Evolutionary conservation across 1,139 yeast species (phyloP).

Genomic region (Yamadazyma conglobata): DNA sequence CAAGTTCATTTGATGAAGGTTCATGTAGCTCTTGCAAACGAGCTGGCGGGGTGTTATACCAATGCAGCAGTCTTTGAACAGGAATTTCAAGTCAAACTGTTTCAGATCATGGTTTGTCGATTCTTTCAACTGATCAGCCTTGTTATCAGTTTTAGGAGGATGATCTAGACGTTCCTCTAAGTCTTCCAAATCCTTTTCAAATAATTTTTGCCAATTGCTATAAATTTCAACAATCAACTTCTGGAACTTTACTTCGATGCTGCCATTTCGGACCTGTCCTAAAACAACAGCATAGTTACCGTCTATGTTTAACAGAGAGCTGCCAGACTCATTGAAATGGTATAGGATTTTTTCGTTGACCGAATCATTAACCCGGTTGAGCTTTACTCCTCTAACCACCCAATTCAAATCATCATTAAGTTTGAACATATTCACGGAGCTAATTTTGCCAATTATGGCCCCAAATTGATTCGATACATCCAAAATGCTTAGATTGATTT

Average conservation of each 20-base stretch:
- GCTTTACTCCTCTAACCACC: slow-evolving; percentile 20
- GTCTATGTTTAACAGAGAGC: background rate
- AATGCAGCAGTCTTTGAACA: slow-evolving; percentile 49
- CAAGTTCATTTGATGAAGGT: slow-evolving; percentile 49
- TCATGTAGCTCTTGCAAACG: slow-evolving; percentile 47
- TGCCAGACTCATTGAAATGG: slow-evolving; percentile 6
- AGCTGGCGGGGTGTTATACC: slow-evolving; percentile 61
- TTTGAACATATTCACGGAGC: slow-evolving; percentile 26
- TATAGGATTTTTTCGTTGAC: slow-evolving; percentile 10
- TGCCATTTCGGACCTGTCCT: slow-evolving; percentile 8
- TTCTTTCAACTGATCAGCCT: background rate
- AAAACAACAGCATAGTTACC: slow-evolving; percentile 10
- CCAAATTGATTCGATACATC: slow-evolving; percentile 38
- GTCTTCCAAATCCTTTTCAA: slow-evolving; percentile 19
- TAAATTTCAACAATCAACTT: slow-evolving; percentile 49
- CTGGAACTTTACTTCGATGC: slow-evolving; percentile 38
- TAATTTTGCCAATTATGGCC: slow-evolving; percentile 24
- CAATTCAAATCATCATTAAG: slow-evolving; percentile 32
- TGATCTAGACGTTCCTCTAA: slow-evolving; percentile 2
- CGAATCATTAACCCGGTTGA: slow-evolving; percentile 17
- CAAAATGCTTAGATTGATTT: slow-evolving; percentile 22
- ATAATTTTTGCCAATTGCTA: slow-evolving; percentile 49
- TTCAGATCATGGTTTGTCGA: background rate
- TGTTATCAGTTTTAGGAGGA: background rate
- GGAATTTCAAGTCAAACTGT: slow-evolving; percentile 38